Evolutionary conservation across 2,329 filamentous ascomycete genomes (phyloP).

Genomic region (Neopestalotiopsis sp.): DNA sequence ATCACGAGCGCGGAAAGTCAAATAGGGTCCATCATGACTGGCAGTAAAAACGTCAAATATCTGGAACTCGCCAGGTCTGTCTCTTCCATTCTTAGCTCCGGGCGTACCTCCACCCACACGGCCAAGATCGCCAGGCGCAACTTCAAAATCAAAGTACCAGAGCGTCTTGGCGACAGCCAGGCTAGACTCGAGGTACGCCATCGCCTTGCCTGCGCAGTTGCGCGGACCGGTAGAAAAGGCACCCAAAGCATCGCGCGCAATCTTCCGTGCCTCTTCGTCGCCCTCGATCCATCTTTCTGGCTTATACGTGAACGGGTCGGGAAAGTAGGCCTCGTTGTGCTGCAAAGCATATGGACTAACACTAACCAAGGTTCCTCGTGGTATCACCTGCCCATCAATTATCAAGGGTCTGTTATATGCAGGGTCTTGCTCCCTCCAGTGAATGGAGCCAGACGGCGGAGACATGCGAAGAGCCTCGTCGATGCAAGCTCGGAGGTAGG

Average conservation of each 20-base stretch:
- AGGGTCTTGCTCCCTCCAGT: not conserved
- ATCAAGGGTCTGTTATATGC: conserved; percentile 4
- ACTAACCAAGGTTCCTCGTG: conserved; percentile 40
- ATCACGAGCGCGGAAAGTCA: not conserved
- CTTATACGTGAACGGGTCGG: conserved; percentile 32
- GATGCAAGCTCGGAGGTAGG: conserved; percentile 29
- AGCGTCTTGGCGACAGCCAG: conserved; percentile 28
- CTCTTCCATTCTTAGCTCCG: not conserved
- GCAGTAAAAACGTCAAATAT: not conserved
- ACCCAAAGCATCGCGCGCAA: conserved; percentile 23
- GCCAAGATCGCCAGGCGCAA: not conserved
- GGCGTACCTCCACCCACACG: not conserved
- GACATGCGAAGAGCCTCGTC: conserved; percentile 29
- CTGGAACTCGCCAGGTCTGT: not conserved
- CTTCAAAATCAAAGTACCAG: conserved; percentile 25
- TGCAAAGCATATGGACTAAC: conserved; percentile 40
- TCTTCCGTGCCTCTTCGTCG: not conserved
- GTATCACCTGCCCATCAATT: conserved; percentile 35
- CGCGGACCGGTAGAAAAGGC: conserved; percentile 42
- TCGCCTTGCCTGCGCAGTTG: conserved; percentile 39
- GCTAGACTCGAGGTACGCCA: conserved; percentile 30
- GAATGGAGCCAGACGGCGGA: conserved; percentile 17
- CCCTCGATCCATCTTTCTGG: conserved; percentile 41
- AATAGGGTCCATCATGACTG: not conserved
- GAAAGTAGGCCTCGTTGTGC: conserved; percentile 37